Percentiles rank a stretch among this genome's conserved stretches.
Evolutionary conservation across 805 yeast species (phyloP).

Genomic region (Starmerella bombicola): DNA sequence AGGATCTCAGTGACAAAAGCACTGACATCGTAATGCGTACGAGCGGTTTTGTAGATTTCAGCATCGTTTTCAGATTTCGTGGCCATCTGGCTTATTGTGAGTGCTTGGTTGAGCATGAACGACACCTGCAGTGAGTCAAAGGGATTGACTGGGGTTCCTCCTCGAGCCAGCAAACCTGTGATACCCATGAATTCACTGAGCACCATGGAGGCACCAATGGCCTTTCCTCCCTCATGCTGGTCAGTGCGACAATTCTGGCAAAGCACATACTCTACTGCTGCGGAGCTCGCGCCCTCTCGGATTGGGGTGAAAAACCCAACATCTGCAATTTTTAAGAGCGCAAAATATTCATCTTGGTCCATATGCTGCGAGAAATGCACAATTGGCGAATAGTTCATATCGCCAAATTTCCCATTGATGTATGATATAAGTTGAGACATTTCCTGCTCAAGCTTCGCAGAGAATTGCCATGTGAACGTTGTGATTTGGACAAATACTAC

Average conservation of each 20-base stretch:
- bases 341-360: slow-evolving; percentile 77
- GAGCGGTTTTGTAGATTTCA: slow-evolving; percentile 47
- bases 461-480: slow-evolving; percentile 53
- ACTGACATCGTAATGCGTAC: slow-evolving; percentile 54
- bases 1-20: slow-evolving; percentile 64
- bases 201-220: slow-evolving; percentile 45
- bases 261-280: slow-evolving; percentile 81
- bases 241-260: slow-evolving; percentile 39
- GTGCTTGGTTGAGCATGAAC: slow-evolving; percentile 58
- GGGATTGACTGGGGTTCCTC: slow-evolving; percentile 72
- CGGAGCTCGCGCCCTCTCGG: slow-evolving; percentile 94
- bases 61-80: slow-evolving; percentile 10
- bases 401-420: slow-evolving; percentile 78
- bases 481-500: slow-evolving; percentile 89
- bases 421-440: slow-evolving; percentile 70
- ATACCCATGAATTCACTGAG: slow-evolving; percentile 92
- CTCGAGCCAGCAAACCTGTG: slow-evolving; percentile 35
- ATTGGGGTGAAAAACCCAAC: slow-evolving; percentile 78
- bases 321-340: slow-evolving; percentile 79
- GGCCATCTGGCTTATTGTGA: slow-evolving; percentile 35
- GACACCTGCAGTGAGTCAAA: slow-evolving; percentile 96
- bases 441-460: slow-evolving; percentile 59
- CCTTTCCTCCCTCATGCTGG: slow-evolving; percentile 3
- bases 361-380: slow-evolving; percentile 86
- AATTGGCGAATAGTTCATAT: slow-evolving; percentile 71